Evolutionary conservation across 2,329 filamentous ascomycete genomes (phyloP).

Genomic region (Thelonectria blattea): DNA sequence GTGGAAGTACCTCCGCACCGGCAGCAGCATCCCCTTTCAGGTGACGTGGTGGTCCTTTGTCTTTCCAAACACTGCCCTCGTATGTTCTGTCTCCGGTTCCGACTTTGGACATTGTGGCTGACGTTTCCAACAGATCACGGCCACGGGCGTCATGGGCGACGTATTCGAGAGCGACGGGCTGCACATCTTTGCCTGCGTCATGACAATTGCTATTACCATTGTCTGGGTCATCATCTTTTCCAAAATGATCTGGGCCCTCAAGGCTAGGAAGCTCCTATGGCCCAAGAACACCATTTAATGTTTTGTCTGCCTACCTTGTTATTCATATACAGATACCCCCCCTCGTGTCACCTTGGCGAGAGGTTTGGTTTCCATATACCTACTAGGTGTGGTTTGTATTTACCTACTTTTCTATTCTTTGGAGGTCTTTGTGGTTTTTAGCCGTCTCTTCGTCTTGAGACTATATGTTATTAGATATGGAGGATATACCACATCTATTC

Average conservation of each 20-base stretch:
- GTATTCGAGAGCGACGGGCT: conserved; percentile 66
- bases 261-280: conserved; percentile 74
- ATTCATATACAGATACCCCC: not conserved
- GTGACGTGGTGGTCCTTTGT: conserved; percentile 89
- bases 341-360: not conserved
- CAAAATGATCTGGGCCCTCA: conserved; percentile 74
- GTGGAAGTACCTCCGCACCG: conserved; percentile 65
- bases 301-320: not conserved
- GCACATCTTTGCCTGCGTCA: conserved; percentile 69
- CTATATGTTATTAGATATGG: no score
- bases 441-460: no score
- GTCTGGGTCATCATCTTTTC: conserved; percentile 72
- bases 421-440: no score
- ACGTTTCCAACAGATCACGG: conserved; percentile 55
- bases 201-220: conserved; percentile 69
- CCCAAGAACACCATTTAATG: conserved; percentile 60
- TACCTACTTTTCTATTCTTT: not conserved
- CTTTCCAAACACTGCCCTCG: conserved; percentile 79
- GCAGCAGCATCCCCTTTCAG: conserved; percentile 71
- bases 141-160: conserved; percentile 73
- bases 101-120: not conserved
- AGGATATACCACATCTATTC: no score
- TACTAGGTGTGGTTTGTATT: not conserved
- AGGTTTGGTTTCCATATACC: not conserved
- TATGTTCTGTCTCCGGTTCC: conserved; percentile 25